Evolutionary conservation across 139 green algal genomes (phyloP).

Genomic region (Micromonas commoda): DNA sequence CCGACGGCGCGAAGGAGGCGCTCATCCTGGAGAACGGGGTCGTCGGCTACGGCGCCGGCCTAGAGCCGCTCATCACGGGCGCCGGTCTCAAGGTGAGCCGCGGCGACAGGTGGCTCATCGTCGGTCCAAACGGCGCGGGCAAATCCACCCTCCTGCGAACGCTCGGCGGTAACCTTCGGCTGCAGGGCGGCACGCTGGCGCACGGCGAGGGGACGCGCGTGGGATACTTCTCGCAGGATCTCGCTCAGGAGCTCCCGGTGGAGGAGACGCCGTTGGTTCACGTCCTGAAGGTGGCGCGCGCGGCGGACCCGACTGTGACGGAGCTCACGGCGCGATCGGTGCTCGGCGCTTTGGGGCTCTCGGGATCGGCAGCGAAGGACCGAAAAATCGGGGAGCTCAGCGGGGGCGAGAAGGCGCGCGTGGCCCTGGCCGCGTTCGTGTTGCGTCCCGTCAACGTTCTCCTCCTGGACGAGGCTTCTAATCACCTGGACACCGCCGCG

Average conservation of each 20-base stretch:
- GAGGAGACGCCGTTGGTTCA: slow-evolving; percentile 46
- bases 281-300: slow-evolving; percentile 40
- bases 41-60: slow-evolving; percentile 48
- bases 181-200: slow-evolving; percentile 42
- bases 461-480: slow-evolving; percentile 67
- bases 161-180: slow-evolving; percentile 36
- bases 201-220: slow-evolving; percentile 50
- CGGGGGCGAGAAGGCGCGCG: slow-evolving; percentile 56
- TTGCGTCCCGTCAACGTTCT: slow-evolving; percentile 60
- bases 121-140: slow-evolving; percentile 53
- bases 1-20: slow-evolving; percentile 47
- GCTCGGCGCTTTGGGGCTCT: slow-evolving; percentile 59
- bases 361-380: slow-evolving; percentile 45
- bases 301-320: slow-evolving; percentile 48
- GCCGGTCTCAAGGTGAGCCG: slow-evolving; percentile 31
- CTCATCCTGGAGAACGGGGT: slow-evolving; percentile 44
- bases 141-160: slow-evolving; percentile 49
- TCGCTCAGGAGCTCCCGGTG: slow-evolving; percentile 63
- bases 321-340: slow-evolving; percentile 42
- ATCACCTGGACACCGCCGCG: slow-evolving; percentile 61
- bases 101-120: slow-evolving; percentile 20
- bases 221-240: slow-evolving; percentile 61
- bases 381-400: slow-evolving; percentile 42
- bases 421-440: slow-evolving; percentile 58
- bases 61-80: slow-evolving; percentile 32